These are phyloP conservation scores for Aurantiochytrium sp. DNA, from an alignment of 108 stramenopile species.

Conservation along the genomic window DNA sequence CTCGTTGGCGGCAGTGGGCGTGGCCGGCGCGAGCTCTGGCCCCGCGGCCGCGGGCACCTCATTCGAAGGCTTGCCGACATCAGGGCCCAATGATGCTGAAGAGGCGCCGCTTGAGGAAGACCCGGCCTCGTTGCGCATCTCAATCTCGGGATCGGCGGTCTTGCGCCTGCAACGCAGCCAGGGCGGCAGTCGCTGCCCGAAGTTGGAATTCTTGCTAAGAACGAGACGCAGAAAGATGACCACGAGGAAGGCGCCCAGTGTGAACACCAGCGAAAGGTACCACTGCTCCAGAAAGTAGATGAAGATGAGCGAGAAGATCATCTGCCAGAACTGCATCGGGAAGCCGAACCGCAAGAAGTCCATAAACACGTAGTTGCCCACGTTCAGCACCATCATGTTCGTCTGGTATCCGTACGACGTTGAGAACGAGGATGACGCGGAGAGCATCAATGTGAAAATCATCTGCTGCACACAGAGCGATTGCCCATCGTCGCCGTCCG, in stretches of 20 bases:
- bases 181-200: too few relatives aligned
- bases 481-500: neutral
- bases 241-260: neutral
- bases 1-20: too few relatives aligned
- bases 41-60: too few relatives aligned
- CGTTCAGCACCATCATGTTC: conserved; percentile 37
- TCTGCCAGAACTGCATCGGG: conserved; percentile 29
- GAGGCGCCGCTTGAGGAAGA: too few relatives aligned
- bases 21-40: too few relatives aligned
- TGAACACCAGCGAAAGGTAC: neutral
- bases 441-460: conserved; percentile 13
- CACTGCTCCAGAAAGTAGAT: neutral
- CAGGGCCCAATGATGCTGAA: too few relatives aligned
- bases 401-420: conserved; percentile 39
- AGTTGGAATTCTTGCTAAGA: neutral
- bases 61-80: too few relatives aligned
- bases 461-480: neutral
- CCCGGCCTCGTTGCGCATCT: too few relatives aligned
- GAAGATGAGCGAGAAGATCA: neutral
- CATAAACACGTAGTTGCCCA: conserved; percentile 33
- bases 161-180: too few relatives aligned
- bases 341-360: conserved; percentile 37
- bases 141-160: too few relatives aligned
- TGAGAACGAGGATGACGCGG: conserved; percentile 9
- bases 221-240: neutral